phyloP scores from a whole-genome alignment of 2,329 filamentous ascomycete species.

The Fusarium keratoplasticum region DNA sequence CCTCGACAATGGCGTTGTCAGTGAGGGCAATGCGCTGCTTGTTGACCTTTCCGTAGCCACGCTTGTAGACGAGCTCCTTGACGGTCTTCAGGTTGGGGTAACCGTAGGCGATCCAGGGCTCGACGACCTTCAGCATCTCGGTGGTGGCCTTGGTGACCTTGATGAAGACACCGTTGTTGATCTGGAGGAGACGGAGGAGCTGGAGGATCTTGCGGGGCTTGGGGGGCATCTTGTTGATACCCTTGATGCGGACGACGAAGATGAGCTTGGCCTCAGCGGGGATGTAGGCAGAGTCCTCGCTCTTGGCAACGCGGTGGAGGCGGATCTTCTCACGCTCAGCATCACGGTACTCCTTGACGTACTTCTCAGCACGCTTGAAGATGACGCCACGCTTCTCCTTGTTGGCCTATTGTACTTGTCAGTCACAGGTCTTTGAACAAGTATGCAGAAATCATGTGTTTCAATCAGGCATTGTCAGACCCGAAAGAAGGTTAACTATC shows the following conservation, averaged over 20 bases:
- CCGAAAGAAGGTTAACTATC: constrained; percentile 99
- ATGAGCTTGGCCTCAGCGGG: constrained; percentile 95
- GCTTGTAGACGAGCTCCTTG: constrained; percentile 99
- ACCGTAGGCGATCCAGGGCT: constrained; percentile 99
- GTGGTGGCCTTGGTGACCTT: constrained; percentile 96
- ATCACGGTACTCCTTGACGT: constrained; percentile 99
- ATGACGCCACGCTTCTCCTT: constrained; percentile 99
- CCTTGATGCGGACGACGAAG: constrained; percentile 99
- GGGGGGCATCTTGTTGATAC: constrained; percentile 99
- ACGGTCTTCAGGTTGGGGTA: constrained; percentile 99
- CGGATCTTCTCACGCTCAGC: constrained; percentile 98
- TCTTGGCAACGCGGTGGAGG: constrained; percentile 88
- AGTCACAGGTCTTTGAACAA: constrained; percentile 45
- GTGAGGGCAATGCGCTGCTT: constrained; percentile 97
- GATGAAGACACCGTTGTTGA: constrained; percentile 99
- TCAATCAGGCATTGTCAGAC: constrained; percentile 75
- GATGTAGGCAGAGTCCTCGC: constrained; percentile 93
- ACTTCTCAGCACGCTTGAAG: constrained; percentile 99
- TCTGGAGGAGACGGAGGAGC: constrained; percentile 98
- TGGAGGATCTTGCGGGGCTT: constrained; percentile 99
- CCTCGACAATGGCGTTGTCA: constrained; percentile 98
- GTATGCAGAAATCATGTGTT: constrained; percentile 35
- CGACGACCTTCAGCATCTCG: constrained; percentile 98
- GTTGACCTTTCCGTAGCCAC: constrained; percentile 98
- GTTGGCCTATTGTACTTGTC: constrained; percentile 76